Base-by-base conservation (phyloP, 257 asterid species). In the Solanum paucissectum region DNA sequence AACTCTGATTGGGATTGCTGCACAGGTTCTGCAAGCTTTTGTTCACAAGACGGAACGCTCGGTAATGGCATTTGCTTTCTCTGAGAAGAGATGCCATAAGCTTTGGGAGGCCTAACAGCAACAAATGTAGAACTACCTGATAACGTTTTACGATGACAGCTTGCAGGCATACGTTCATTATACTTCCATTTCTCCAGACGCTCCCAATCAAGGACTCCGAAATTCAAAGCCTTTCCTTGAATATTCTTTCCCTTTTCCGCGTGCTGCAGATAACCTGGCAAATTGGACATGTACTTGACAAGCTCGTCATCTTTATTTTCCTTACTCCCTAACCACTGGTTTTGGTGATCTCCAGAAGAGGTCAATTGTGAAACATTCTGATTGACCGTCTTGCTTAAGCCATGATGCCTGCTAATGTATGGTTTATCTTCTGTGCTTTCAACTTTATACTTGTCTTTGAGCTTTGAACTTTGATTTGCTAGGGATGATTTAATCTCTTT, bases 131-230 rank as follows among this genome's bases (percentile, higher is more conserved):
- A 87, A 34, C 89, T 87, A 42, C 89, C 89, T 10, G 90, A 46
- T 75, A 94, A 86, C 25, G 91, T 85, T 89, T 93, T 96, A 87
- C 83, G 90, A 84, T 89, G 91, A 87, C 75, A 77, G 86, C 88
- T 94, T 38, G 87, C 81, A 55, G 98, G 97, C 94, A 95, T 91
- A 46, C 92, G 96, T 40, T 97, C 98, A 4, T 88, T 92, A 84
- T 94, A 92, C 92, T 94, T 95, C 98, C 98, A 98, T 87, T 94
- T 95, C 88, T 96, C 99, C 88, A 98, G 90, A 60, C 92, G 92
- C 89, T 92, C 93, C 98, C 98, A 97, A 86, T 96, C 99, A 60
- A 97, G 98, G 90, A 97, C 99, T 83, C 99, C 99, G 69, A 96
- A 94, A 91, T 93, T 97, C 72, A 97, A 92, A 52, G 98, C 99